A percentile compares a stretch with the other conserved stretches of the same genome.
These are phyloP conservation scores for Haplosporangium sp. DNA, from an alignment of 371 early-diverging fungal genomes.

Conservation along the genomic window DNA sequence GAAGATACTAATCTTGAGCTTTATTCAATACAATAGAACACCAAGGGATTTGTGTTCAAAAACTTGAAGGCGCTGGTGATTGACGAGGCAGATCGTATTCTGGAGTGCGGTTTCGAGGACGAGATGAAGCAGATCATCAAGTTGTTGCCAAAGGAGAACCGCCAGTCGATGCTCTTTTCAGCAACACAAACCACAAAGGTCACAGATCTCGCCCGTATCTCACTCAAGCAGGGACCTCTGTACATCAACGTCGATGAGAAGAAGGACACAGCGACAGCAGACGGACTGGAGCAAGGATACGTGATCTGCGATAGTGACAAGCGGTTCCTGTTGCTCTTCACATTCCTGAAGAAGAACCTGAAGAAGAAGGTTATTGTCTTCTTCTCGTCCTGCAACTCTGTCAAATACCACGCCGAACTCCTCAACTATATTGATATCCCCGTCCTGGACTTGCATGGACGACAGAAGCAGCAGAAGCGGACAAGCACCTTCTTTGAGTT, in stretches of 20 bases:
- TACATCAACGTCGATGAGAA: constrained; percentile 97
- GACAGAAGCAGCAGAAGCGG: constrained; percentile 96
- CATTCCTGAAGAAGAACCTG: constrained; percentile 92
- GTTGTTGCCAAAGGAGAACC: constrained; percentile 78
- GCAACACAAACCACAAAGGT: constrained; percentile 99
- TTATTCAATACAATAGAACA: constrained; percentile 65
- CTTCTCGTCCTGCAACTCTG: constrained; percentile 94
- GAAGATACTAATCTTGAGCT: neutral
- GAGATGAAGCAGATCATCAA: constrained; percentile 98
- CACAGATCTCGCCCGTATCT: constrained; percentile 94
- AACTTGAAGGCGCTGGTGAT: constrained; percentile 93
- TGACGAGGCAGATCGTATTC: constrained; percentile 99
- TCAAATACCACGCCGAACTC: constrained; percentile 95
- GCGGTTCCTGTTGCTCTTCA: constrained; percentile 90
- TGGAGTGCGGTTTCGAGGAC: constrained; percentile 98
- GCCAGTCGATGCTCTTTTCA: constrained; percentile 97
- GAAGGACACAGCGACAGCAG: constrained; percentile 92
- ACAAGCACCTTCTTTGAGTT: constrained; percentile 97
- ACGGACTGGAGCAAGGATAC: constrained; percentile 96
- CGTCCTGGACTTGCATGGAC: constrained; percentile 92
- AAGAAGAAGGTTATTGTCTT: constrained; percentile 98
- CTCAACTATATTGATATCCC: constrained; percentile 98
- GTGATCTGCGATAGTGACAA: constrained; percentile 91
- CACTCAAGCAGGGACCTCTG: constrained; percentile 89
- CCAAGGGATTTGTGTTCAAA: constrained; percentile 91